phyloP scores from a whole-genome alignment of 345 rosid genomes.

The Citrus australasica region DNA sequence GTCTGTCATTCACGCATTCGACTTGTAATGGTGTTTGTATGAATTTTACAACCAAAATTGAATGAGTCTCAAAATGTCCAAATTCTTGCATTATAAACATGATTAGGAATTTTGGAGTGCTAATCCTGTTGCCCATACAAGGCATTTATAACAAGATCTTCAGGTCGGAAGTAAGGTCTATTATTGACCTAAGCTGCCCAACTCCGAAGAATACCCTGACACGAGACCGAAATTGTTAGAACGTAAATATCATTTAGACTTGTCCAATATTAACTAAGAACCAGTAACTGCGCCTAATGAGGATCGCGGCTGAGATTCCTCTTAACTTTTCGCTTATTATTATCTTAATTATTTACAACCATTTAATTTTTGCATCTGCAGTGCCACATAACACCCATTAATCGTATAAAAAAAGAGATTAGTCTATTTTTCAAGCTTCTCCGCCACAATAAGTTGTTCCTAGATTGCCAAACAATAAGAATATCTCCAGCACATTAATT shows the following conservation, averaged over 20 bases:
- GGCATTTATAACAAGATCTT: neutral
- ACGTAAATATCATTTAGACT: no score
- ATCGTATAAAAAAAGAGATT: neutral
- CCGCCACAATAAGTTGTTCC: neutral
- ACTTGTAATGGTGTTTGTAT: no score
- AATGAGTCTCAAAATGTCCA: neutral
- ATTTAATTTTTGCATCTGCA: constrained; percentile 8
- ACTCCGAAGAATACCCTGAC: no score
- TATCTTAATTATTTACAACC: neutral
- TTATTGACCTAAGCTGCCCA: no score
- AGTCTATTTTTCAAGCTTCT: no score
- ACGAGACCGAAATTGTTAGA: no score
- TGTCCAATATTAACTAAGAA: no score
- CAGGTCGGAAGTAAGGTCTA: neutral
- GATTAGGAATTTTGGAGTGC: neutral
- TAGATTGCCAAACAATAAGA: constrained; percentile 8
- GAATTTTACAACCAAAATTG: no score
- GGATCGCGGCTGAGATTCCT: neutral
- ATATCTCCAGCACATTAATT: constrained; percentile 10
- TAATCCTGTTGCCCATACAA: neutral
- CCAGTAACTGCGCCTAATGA: no score
- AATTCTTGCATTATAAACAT: neutral
- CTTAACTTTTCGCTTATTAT: neutral
- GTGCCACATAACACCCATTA: neutral
- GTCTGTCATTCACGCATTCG: neutral